Base-by-base conservation (phyloP, 257 asterid species). In the Paulownia fortunei region DNA sequence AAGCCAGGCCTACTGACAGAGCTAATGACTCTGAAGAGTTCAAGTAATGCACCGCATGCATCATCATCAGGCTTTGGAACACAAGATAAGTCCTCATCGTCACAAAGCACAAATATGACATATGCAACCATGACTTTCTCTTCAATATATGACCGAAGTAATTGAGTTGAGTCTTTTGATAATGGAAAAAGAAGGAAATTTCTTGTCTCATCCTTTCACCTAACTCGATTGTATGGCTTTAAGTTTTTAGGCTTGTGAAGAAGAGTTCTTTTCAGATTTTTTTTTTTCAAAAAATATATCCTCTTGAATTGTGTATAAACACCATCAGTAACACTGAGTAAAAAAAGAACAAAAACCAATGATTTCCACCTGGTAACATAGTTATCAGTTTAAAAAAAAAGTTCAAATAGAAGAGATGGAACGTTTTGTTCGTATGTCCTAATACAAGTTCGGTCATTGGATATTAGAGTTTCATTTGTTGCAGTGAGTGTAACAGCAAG, bases 101-200 rank as follows among this genome's bases (percentile, higher is more conserved):
- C 77, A 0, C 68, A 74, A 11, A 81, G 79, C 84, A 62, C 91
- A 5, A 76, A 78, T 63, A 58, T 36, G 83, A 49, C 94, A 9
- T 68, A 76, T 83, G 91, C 85, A 58, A 88, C 94, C 70, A 83
- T 92, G 90, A 86, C 87, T 79, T 90, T 87, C 83, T 37, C 87
- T 19, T 84, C 97, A 13, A 88, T 92, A 76, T 74, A 77, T 69
- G 96, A 90, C 42, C 83, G 96, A 63, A 86, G 83, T 70, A 74
- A 72, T 47, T 88, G 87, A 87, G 75, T 61, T 36, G 66, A 41
- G 27, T 41, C 39, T 7, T 24, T 3, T 26, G 11, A 65, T 30
- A 56, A 9, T 8, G 21, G 59, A 3, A 68, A 39, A 69, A 26
- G 42, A 77, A 5, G 47, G 6, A 10, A 30, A n/a, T 52, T 71